Evolutionary conservation across 2,329 filamentous ascomycete genomes (phyloP), one percentile per base, ranked within the genome.

Genomic region (Cytospora mali): DNA sequence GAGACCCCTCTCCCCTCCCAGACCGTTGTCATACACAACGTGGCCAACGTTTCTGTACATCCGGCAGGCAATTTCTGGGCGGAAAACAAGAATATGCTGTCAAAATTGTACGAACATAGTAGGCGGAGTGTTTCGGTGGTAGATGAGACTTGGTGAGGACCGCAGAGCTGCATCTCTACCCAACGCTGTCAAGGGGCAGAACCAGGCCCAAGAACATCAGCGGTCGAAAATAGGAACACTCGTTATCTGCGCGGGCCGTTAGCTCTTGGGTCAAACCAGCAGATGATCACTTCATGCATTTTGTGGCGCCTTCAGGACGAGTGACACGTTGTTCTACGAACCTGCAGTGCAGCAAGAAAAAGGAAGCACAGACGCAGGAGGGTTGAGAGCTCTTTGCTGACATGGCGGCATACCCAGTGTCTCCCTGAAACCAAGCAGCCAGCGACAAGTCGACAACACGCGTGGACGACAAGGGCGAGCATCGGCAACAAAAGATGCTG

Each of bases 81-180:
- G 21, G 21, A 33, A 31, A 16, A n/a, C 49, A 21, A 48, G 52
- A 54, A 54, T 27, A 54, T 60, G 39, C 5, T 50, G 48, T 54
- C 49, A 39, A 31, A 29, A 35, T 21, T 27, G 28, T 33, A 33
- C 35, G 29, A 48, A 54, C 29, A 60, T 49, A 59, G 51, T 35
- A 39, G 35, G 57, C 42, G 39, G 14, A 16, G 39, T 42, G 18
- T 42, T 18, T 42, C n/a, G 33, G 50, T 53, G 57, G 50, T 48
- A 60, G 33, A 48, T n/a, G 50, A 60, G 57, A 60, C 57, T 60
- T 51, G 50, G 35, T 53, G 50, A 60, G n/a, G 50, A 42, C 39
- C n/a, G n/a, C 42, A 53, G 55, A 33, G 59, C 59, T 64, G 55
- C 51, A 56, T 57, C 59, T 57, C 42, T 58, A 48, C 50, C 58